Base-by-base conservation (phyloP, 2,329 filamentous ascomycete species). In the Colletotrichum lupini region DNA sequence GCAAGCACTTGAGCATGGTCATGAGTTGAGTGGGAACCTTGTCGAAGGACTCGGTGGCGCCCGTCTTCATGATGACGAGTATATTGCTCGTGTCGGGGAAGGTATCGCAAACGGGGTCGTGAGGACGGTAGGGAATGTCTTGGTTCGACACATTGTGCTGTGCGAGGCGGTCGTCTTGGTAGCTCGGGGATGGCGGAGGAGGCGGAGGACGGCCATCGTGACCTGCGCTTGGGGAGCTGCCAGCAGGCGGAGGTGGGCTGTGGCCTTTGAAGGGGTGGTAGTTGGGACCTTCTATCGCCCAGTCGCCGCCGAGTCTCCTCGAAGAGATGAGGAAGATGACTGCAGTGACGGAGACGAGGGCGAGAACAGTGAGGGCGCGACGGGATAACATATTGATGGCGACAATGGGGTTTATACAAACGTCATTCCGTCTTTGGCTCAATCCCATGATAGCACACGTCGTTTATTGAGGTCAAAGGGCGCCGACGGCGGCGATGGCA, bases 41-140 rank as follows among this genome's bases (percentile, higher is more conserved):
- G 35, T 85, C 81, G 71, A 84, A 88, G 22, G 87, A 80, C 77
- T 90, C 88, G 52, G 87, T 88, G 2, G 88, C 88, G 46, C 89
- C 88, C 4, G 89, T 91, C 81, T 90, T 90, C 80, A 91, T 85
- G 59, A 90, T 80, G 30, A 90, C 80, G 32, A 87, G 80, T 42
- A 88, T 82, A 74, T 84, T 83, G 57, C 84, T 84, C 12, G 83
- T 84, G 68, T 87, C 82, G 12, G 86, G 84, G 60, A 87, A 85
- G 59, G 76, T 74, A 26, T 79, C 80, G 78, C 84, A 85, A 5
- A 80, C 64, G 56, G 79, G 77, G 52, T 81, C 79, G 60, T 67
- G 69, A 30, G 68, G 74, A 8, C 67, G 75, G 66, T 71, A 76
- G 3, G 75, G 75, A 63, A 76, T 66, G 35, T 67, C 67, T 46